These are phyloP conservation scores for Moniliophthora roreri DNA, from an alignment of 1,284 basidiomycete genomes.

Conservation along the genomic window DNA sequence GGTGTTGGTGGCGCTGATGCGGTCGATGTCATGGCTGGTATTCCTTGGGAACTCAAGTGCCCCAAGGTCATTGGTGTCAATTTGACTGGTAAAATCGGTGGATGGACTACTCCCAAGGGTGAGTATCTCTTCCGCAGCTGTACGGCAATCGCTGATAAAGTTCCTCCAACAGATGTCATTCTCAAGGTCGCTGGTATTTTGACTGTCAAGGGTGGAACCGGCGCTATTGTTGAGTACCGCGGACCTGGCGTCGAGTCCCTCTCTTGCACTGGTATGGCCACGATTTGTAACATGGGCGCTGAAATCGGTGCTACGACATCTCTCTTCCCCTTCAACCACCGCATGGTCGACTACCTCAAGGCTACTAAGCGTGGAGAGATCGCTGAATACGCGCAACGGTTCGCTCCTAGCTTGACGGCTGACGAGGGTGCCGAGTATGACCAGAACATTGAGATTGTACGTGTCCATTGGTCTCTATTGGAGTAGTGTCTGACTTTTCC, in stretches of 20 bases:
- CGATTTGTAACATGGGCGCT: constrained; percentile 99
- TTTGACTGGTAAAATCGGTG: constrained; percentile 91
- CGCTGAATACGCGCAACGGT: constrained; percentile 87
- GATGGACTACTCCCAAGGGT: constrained; percentile 99
- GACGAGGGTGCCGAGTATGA: constrained; percentile 95
- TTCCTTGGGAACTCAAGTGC: constrained; percentile 99
- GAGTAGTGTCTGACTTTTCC: not conserved
- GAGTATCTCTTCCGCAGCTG: constrained; percentile 17
- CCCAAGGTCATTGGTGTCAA: constrained; percentile 99
- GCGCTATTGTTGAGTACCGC: constrained; percentile 94
- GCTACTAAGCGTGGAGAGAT: constrained; percentile 92
- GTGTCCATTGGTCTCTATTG: constrained; percentile 28
- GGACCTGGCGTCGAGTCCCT: constrained; percentile 94
- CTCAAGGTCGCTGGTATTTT: constrained; percentile 97
- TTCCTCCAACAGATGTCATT: constrained; percentile 71
- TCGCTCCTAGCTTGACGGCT: constrained; percentile 90
- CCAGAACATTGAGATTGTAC: constrained; percentile 87
- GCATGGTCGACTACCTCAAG: constrained; percentile 92
- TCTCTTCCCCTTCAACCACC: constrained; percentile 97
- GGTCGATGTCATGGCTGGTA: constrained; percentile 96
- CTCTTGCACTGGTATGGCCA: constrained; percentile 99
- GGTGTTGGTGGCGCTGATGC: constrained; percentile 99
- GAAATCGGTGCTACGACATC: constrained; percentile 99
- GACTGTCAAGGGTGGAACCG: constrained; percentile 97
- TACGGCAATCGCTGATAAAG: constrained; percentile 7